Conservation (phyloP, 352 stramenopile genomes). For the Phytophthora boehmeriae region DNA sequence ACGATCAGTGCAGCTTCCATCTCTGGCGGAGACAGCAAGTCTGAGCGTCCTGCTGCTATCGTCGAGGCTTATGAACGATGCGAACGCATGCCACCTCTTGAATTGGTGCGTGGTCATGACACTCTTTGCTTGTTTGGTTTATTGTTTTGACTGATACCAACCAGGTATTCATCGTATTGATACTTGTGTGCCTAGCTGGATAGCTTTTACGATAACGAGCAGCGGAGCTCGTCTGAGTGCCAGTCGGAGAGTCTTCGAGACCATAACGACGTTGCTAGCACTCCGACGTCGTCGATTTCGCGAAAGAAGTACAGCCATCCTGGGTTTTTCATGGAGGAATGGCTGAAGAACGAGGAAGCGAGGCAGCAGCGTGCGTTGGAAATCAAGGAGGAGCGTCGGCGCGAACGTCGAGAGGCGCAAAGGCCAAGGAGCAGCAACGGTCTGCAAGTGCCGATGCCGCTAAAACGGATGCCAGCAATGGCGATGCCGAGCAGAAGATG, state of each 20-base stretch:
- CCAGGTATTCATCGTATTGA: neutral
- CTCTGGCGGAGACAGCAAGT: constrained; percentile 12
- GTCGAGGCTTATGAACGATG: constrained; percentile 40
- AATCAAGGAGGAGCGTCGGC: constrained; percentile 39
- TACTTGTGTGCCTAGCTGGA: constrained; percentile 32
- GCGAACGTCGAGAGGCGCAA: constrained; percentile 21
- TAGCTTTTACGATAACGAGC: constrained; percentile 31
- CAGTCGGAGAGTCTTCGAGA: neutral
- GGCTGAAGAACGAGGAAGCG: constrained; percentile 50
- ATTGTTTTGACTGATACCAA: no score
- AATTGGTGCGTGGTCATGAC: constrained; percentile 37
- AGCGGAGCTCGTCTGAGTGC: neutral
- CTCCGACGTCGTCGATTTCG: constrained; percentile 25
- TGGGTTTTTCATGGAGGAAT: constrained; percentile 65
- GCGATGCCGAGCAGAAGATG: constrained; percentile 33
- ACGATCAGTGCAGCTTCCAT: constrained; percentile 29
- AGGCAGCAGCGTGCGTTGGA: constrained; percentile 38
- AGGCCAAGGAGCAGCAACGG: constrained; percentile 20
- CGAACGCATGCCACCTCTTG: constrained; percentile 45
- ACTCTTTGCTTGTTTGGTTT: no score
- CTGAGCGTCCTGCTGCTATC: constrained; percentile 23
- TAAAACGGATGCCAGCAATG: constrained; percentile 27
- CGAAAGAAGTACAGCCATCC: constrained; percentile 67
- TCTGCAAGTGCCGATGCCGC: constrained; percentile 20
- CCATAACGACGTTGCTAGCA: neutral